Evolutionary conservation across 108 stramenopile genomes (phyloP), one percentile per base, ranked within the genome.

Genomic region (Chaetoceros tenuissimus): DNA sequence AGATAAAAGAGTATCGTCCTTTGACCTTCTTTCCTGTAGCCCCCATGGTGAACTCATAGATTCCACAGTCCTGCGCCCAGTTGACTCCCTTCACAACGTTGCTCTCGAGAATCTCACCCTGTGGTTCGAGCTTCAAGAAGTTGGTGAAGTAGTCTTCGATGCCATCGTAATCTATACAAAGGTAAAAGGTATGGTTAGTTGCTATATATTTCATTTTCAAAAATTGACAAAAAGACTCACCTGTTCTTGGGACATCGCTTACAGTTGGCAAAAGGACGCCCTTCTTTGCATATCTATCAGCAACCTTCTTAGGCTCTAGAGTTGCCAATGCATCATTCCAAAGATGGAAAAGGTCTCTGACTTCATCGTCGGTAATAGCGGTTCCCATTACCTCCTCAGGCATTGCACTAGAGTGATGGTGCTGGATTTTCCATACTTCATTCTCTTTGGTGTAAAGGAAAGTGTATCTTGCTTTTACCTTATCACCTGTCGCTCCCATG

Each of bases 11-110:
- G 53, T 79, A 83, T 25, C 81, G 78, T 26, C 63, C 78, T 59
- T 67, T 69, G 49, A 78, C 74, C 68, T 73, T 76, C 48, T 52
- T 56, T 17, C 77, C 78, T 31, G 50, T 64, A 34, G 60, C 67
- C 44, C 80, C 77, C 67, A 81, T 69, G 24, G 73, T 78, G 67
- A 81, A 81, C 34, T 80, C 79, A 40, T 80, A 80, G 50, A 80
- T 68, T 55, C 79, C 79, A 44, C 62, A 61, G 56, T 78, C 77
- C 49, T 70, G 69, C 34, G 68, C 69, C 60, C 61, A 60, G 69
- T 60, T 50, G 48, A 48, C 57, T 30, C 68, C 68, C 31, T 26
- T 27, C 3, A 25, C 53, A 53, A 26, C 24, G 24, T 16, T 13
- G 24, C 53, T 53, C 29, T 53, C 53, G 27, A 53, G 24, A 53